phyloP scores from a whole-genome alignment of 352 stramenopile genomes.

The Stramenopiles sp. region DNA sequence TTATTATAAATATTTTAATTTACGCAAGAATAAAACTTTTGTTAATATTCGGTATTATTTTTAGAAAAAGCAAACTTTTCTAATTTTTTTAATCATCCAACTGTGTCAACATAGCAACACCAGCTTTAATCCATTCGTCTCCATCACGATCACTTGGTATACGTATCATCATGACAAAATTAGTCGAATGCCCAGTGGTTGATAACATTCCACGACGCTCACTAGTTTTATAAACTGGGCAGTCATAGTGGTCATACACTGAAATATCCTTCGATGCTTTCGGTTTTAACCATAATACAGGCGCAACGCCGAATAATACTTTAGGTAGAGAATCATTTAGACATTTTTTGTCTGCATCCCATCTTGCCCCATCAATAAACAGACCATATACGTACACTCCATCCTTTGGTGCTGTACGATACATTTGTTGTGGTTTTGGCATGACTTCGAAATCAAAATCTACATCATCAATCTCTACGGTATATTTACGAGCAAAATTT shows the following conservation, averaged over 20 bases:
- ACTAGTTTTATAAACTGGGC: slow-evolving; percentile 73
- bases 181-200: slow-evolving; percentile 84
- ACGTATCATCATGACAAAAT: slow-evolving; percentile 93
- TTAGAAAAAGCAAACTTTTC: background rate
- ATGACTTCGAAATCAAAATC: slow-evolving; percentile 32
- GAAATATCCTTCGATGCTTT: slow-evolving; percentile 1
- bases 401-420: slow-evolving; percentile 29
- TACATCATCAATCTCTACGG: slow-evolving; percentile 61
- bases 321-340: slow-evolving; percentile 65
- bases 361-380: slow-evolving; percentile 62
- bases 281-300: slow-evolving; percentile 58
- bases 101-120: slow-evolving; percentile 78
- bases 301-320: slow-evolving; percentile 71
- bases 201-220: slow-evolving; percentile 66
- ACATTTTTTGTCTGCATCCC: slow-evolving; percentile 38
- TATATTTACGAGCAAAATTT: slow-evolving; percentile 74
- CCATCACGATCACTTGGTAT: slow-evolving; percentile 59
- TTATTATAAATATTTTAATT: too few species aligned
- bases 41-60: too few species aligned
- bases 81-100: slow-evolving; percentile 43
- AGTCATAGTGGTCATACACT: slow-evolving; percentile 34
- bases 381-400: slow-evolving; percentile 62
- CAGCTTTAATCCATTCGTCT: slow-evolving; percentile 81
- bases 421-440: slow-evolving; percentile 15
- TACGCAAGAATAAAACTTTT: too few species aligned